Evolutionary conservation across 139 green algal genomes (phyloP), one percentile per base, ranked within the genome.

Genomic region (Chlamydomonas schloesseri): DNA sequence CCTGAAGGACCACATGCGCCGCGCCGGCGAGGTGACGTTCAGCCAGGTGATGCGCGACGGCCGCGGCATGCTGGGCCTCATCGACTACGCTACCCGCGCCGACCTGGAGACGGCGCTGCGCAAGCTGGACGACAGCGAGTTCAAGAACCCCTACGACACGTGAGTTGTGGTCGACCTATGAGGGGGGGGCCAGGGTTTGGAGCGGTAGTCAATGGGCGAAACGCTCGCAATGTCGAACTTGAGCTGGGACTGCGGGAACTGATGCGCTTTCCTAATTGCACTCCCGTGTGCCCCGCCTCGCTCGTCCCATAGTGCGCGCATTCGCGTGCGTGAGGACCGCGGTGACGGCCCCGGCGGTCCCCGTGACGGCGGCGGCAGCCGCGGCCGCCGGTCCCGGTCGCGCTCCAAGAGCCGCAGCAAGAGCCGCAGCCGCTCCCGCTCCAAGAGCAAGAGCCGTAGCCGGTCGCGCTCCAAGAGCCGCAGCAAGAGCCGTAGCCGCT

Each of bases 1-100:
- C 87, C 91, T 99, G 23, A 99, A 99, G 93, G 96, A 97, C 87
- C 94, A 96, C 92, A 96, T 97, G 94, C 90, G 94, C 71, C 82
- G 80, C 14, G 84, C 87, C 28, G 91, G 91, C 26, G 93, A 95
- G 18, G 93, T 95, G 26, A 94, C 93, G 0, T 95, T 93, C 81
- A 77, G 89, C 53, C 88, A 95, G 82, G 93, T 96, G 28, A 90
- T 95, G 86, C 85, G 83, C 17, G 91, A 94, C 71, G 85, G 92
- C 33, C 83, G 90, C 24, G 87, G 90, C 46, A 88, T 91, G 83
- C 89, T 95, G 81, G 94, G 94, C 71, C 84, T 97, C 18, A 93
- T 95, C 0, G 94, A 97, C 73, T 96, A 92, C 76, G 88, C 92
- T 14, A 82, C 80, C 15, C 46, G 68, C 24, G 88, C 93, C 23